Evolutionary conservation across 179 eudicot genomes (phyloP).

Genomic region (Vitellaria paradoxa): DNA sequence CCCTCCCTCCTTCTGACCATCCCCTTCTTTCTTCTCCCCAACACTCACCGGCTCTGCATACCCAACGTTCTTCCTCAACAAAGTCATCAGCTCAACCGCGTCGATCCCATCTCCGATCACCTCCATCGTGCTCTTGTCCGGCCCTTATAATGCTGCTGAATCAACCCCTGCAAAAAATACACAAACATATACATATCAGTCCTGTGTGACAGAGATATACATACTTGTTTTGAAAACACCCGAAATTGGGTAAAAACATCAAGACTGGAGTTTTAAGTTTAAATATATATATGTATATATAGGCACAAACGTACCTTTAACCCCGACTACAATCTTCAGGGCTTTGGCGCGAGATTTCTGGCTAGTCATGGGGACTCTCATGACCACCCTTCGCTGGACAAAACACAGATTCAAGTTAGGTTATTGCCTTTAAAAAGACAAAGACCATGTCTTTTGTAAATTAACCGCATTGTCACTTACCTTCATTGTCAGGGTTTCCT

Average conservation of each 20-base stretch:
- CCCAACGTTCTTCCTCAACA: constrained; percentile 17
- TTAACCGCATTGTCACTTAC: too few relatives aligned
- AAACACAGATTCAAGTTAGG: not conserved
- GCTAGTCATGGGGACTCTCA: constrained; percentile 3
- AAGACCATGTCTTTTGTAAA: too few relatives aligned
- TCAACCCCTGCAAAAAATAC: constrained; percentile 11
- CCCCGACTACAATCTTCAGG: constrained; percentile 12
- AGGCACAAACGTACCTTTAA: not conserved
- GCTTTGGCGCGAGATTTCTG: constrained; percentile 18
- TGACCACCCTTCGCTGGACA: constrained; percentile 18
- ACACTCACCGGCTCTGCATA: constrained; percentile 18
- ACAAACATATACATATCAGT: not conserved
- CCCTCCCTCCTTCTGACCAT: not conserved
- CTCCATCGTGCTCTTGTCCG: constrained; percentile 14
- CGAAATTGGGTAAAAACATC: too few relatives aligned
- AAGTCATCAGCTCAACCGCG: not conserved
- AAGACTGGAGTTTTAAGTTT: too few relatives aligned
- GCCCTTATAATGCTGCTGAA: not conserved
- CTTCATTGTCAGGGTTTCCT: too few relatives aligned
- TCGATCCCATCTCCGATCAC: constrained; percentile 23
- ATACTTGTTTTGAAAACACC: too few relatives aligned
- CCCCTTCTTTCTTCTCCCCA: not conserved
- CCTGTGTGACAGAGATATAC: not conserved
- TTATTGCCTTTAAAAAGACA: too few relatives aligned
- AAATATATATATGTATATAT: not conserved